Conservation (phyloP, 345 rosid genomes). For the Raphanus raphanistrum region DNA sequence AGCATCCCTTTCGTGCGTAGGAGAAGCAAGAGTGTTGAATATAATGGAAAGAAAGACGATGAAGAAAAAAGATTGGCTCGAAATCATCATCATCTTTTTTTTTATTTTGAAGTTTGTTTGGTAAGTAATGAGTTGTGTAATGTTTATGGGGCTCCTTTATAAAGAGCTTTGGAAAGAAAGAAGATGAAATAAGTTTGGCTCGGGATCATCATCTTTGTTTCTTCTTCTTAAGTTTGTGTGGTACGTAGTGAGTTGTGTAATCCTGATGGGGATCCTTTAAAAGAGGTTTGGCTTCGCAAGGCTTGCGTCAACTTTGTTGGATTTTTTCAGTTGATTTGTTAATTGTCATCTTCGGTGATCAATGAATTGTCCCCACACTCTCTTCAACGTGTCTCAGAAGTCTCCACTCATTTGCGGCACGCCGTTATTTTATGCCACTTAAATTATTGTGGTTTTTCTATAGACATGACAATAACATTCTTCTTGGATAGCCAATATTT, state of each 20-base stretch:
- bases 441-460: no score
- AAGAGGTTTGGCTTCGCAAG: not conserved
- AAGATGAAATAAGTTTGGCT: not conserved
- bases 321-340: not conserved
- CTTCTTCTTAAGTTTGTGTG: not conserved
- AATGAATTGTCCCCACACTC: not conserved
- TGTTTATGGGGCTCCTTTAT: not conserved
- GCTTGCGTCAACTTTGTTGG: not conserved
- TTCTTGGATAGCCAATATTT: slow-evolving; percentile 83
- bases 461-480: slow-evolving; percentile 79
- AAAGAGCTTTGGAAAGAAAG: not conserved
- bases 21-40: not conserved
- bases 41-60: not conserved
- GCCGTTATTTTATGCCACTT: not conserved
- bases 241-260: not conserved
- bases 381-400: no score
- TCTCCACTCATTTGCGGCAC: not conserved
- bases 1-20: not conserved
- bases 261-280: not conserved
- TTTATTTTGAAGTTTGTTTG: not conserved
- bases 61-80: not conserved
- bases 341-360: not conserved
- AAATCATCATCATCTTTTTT: not conserved
- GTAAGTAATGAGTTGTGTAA: not conserved
- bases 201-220: not conserved